Conservation (phyloP, 2,329 filamentous ascomycete species). For the Ophiostoma sp. region DNA sequence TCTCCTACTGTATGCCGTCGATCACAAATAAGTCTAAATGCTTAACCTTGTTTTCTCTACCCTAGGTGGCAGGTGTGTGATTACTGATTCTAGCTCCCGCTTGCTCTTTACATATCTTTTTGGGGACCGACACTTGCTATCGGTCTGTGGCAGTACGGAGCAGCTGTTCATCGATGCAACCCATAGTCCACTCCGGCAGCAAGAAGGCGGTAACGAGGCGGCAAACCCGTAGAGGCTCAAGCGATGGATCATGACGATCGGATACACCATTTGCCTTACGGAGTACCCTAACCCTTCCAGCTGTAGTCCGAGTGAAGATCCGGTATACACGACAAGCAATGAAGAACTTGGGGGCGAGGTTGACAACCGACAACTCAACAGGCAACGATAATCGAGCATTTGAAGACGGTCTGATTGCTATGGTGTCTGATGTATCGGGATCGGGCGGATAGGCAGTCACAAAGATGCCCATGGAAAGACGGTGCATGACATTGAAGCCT, state of each 20-base stretch:
- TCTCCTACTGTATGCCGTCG: neutral
- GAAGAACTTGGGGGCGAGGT: neutral
- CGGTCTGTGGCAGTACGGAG: neutral
- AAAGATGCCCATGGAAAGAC: no score
- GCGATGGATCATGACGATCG: neutral
- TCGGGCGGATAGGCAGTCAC: no score
- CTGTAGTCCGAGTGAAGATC: no score
- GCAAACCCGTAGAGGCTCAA: neutral
- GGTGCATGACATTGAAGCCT: no score
- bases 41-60: conserved; percentile 4
- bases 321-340: neutral
- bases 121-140: neutral
- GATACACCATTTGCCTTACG: neutral
- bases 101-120: neutral
- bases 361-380: neutral
- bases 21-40: conserved; percentile 3
- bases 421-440: no score
- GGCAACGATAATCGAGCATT: no score
- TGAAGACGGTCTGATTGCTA: no score
- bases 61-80: neutral
- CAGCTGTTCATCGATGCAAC: neutral
- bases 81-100: neutral
- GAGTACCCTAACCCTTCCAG: neutral
- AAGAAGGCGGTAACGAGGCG: neutral
- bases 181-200: neutral